Evolutionary conservation across 495 filamentous ascomycete genomes (phyloP), one percentile per base, ranked within the genome.

Genomic region (Eremomyces bilateralis): DNA sequence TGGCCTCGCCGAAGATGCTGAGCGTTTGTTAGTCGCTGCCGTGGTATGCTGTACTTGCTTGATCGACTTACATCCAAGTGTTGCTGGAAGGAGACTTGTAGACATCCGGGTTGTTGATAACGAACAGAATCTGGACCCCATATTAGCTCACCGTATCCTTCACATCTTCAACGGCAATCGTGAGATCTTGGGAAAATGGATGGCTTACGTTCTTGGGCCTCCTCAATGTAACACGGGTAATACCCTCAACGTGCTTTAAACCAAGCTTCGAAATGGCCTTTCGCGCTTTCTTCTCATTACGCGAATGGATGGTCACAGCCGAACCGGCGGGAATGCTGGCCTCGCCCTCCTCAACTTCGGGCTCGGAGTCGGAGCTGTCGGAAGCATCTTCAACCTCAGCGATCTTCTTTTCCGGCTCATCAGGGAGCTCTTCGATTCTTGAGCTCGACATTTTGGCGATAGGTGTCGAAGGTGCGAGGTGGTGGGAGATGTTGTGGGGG

Each of bases 241-340:
- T 99, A 52, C 90, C 90, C 42, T 77, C 74, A 44, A 99, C 77
- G 48, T 84, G 82, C 65, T 83, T 90, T 53, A 99, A 64, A 49
- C 91, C 85, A 50, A 95, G 69, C 73, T 99, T 99, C 49, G 79
- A 79, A 57, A 97, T 92, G 51, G 81, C 80, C 67, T 95, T 95
- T 54, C 90, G 71, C 36, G 90, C 90, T 70, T 95, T 99, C 76
- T 99, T 99, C 76, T 99, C 90, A 64, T 91, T 91, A 57, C 88
- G 80, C 48, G 80, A 91, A 69, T 95, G 85, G 47, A 95, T 74
- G 38, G 80, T 71, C 54, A 92, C 77, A 29, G 71, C 65, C 44
- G 81, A 80, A 51, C 85, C 85, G 35, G 71, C 76, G 51, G 84
- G 82, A 49, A 91, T 73, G 53, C 64, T 69, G 45, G 65, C 53